A percentile compares a stretch with the other conserved stretches of the same genome.
These are phyloP conservation scores for Scheffersomyces lignosus DNA, from an alignment of 805 yeast species.

Conservation along the genomic window DNA sequence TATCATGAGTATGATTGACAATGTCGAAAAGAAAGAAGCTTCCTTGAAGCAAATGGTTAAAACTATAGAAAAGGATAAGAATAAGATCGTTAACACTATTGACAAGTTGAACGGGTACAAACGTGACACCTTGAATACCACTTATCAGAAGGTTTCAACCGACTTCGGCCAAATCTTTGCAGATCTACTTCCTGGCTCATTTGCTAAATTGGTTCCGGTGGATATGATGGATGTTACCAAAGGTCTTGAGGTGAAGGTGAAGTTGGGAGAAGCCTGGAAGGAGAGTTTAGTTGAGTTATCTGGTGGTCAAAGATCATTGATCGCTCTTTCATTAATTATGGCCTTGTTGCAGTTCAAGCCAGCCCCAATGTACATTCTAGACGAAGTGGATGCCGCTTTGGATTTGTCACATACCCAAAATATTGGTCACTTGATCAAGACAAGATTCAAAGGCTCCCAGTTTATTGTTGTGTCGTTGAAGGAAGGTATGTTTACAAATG, in stretches of 20 bases:
- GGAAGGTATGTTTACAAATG: slow-evolving; percentile 98
- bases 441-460: slow-evolving; percentile 92
- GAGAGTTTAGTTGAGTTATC: slow-evolving; percentile 91
- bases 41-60: slow-evolving; percentile 76
- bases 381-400: slow-evolving; percentile 97
- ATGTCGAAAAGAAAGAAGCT: slow-evolving; percentile 82
- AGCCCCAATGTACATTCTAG: slow-evolving; percentile 97
- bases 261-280: slow-evolving; percentile 92
- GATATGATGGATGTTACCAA: slow-evolving; percentile 81
- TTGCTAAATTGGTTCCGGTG: slow-evolving; percentile 82
- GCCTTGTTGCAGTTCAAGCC: slow-evolving; percentile 93
- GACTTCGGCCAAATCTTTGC: slow-evolving; percentile 92
- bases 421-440: slow-evolving; percentile 93
- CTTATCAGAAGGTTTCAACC: slow-evolving; percentile 81
- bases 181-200: slow-evolving; percentile 84
- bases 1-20: slow-evolving; percentile 89
- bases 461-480: slow-evolving; percentile 95
- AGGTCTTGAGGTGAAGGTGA: slow-evolving; percentile 88
- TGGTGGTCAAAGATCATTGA: slow-evolving; percentile 95
- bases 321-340: slow-evolving; percentile 88
- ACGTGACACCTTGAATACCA: slow-evolving; percentile 73
- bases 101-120: slow-evolving; percentile 82
- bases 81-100: slow-evolving; percentile 86
- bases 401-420: slow-evolving; percentile 97
- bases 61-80: slow-evolving; percentile 85